Evolutionary conservation across 176 grass and related monocot species (phyloP).

Genomic region (Poa annua): DNA sequence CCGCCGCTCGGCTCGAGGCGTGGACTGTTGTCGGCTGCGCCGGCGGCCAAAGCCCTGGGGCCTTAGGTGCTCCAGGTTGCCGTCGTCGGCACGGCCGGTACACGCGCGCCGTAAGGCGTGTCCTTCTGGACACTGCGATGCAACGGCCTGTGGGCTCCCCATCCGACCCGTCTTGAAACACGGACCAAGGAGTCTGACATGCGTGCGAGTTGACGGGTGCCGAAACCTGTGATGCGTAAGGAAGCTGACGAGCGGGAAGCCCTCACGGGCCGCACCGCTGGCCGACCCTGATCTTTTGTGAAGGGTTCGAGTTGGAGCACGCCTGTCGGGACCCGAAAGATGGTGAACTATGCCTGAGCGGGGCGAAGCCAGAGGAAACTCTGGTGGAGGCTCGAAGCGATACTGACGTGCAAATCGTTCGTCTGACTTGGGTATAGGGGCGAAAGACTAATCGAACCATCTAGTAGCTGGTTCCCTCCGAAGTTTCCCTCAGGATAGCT

Average conservation of each 20-base stretch:
- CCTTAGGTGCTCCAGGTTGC: too few relatives aligned
- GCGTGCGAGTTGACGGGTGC: constrained; percentile 43
- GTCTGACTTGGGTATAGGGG: constrained; percentile 92
- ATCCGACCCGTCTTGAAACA: constrained; percentile 82
- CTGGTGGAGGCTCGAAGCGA: constrained; percentile 84
- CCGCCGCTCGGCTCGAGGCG: too few relatives aligned
- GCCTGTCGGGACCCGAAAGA: constrained; percentile 80
- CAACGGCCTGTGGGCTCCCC: constrained; percentile 53
- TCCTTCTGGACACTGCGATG: too few relatives aligned
- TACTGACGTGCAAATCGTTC: constrained; percentile 87
- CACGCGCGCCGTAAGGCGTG: too few relatives aligned
- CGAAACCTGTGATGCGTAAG: too few relatives aligned
- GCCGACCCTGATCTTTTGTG: constrained; percentile 62
- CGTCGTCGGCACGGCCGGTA: too few relatives aligned
- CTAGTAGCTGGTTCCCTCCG: constrained; percentile 88
- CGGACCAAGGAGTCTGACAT: constrained; percentile 69
- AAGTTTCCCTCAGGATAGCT: constrained; percentile 80
- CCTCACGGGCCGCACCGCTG: too few relatives aligned
- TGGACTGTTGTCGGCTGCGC: too few relatives aligned
- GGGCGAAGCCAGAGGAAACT: constrained; percentile 67
- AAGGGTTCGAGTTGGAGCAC: constrained; percentile 78
- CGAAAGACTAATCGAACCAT: constrained; percentile 97
- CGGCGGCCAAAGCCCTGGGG: too few relatives aligned
- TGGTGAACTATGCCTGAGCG: constrained; percentile 84
- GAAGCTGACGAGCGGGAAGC: too few relatives aligned